These are phyloP conservation scores for Jacaranda copaia DNA, from an alignment of 257 asterid species.

Conservation along the genomic window DNA sequence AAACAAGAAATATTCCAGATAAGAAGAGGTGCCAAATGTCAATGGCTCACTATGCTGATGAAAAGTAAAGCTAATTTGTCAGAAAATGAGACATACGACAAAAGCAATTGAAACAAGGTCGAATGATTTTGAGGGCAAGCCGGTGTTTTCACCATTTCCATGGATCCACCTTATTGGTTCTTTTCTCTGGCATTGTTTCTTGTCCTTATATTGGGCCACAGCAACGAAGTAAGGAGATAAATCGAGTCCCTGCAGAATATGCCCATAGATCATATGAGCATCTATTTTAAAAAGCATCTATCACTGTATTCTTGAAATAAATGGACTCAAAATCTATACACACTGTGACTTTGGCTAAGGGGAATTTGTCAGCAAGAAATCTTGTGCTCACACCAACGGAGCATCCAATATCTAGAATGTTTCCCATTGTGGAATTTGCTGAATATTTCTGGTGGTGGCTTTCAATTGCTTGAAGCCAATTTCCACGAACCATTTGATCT, in stretches of 20 bases:
- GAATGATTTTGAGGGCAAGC: constrained; percentile 83
- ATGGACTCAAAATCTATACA: constrained; percentile 32
- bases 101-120: constrained; percentile 90
- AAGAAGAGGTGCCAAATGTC: background rate
- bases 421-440: constrained; percentile 44
- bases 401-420: constrained; percentile 90
- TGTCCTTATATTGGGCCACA: constrained; percentile 84
- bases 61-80: background rate
- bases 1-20: constrained; percentile 5
- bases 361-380: constrained; percentile 70
- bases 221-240: constrained; percentile 90
- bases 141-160: constrained; percentile 88
- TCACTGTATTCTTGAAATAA: background rate
- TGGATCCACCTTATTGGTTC: constrained; percentile 72
- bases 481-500: constrained; percentile 82
- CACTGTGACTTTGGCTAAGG: constrained; percentile 76
- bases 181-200: constrained; percentile 49
- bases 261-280: background rate
- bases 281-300: background rate
- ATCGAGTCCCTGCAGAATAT: constrained; percentile 76
- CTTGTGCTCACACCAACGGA: constrained; percentile 94
- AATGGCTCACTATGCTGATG: constrained; percentile 10
- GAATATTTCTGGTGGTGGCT: constrained; percentile 69
- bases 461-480: constrained; percentile 86
- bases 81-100: constrained; percentile 61